Conservation (phyloP, 305 asterid genomes). For the Solanum hybrid region DNA sequence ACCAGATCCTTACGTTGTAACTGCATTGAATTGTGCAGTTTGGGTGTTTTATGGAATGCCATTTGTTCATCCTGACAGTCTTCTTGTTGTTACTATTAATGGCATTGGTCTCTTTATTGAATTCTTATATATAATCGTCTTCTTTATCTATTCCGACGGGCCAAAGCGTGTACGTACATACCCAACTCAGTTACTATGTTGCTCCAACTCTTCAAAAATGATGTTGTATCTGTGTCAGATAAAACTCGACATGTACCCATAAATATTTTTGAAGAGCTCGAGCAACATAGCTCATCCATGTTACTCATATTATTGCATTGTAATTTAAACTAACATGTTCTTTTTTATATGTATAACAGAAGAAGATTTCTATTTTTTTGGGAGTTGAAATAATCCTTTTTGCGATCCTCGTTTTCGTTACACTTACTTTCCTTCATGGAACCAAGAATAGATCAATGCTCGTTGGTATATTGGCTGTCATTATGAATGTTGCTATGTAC, state of each 20-base stretch:
- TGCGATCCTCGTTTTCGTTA: conserved; percentile 13
- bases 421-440: conserved; percentile 37
- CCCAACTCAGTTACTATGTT: not conserved
- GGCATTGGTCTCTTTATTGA: conserved; percentile 48
- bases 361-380: conserved; percentile 30
- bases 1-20: conserved; percentile 53
- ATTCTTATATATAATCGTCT: conserved; percentile 25
- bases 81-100: conserved; percentile 61
- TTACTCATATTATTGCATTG: not conserved
- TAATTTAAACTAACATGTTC: not conserved
- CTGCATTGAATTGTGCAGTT: conserved; percentile 54
- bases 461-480: conserved; percentile 41
- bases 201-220: not conserved
- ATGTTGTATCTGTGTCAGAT: too few relatives aligned
- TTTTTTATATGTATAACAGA: conserved; percentile 20
- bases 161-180: conserved; percentile 35
- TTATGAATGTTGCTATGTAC: conserved; percentile 58
- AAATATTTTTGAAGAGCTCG: not conserved
- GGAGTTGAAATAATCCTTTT: conserved; percentile 21
- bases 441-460: conserved; percentile 32
- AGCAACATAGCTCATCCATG: not conserved
- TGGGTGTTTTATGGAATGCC: conserved; percentile 84
- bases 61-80: conserved; percentile 54
- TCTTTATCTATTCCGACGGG: conserved; percentile 45
- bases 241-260: too few relatives aligned